Conservation (phyloP, 2,329 filamentous ascomycete species). For the Westerdykella ornata region DNA sequence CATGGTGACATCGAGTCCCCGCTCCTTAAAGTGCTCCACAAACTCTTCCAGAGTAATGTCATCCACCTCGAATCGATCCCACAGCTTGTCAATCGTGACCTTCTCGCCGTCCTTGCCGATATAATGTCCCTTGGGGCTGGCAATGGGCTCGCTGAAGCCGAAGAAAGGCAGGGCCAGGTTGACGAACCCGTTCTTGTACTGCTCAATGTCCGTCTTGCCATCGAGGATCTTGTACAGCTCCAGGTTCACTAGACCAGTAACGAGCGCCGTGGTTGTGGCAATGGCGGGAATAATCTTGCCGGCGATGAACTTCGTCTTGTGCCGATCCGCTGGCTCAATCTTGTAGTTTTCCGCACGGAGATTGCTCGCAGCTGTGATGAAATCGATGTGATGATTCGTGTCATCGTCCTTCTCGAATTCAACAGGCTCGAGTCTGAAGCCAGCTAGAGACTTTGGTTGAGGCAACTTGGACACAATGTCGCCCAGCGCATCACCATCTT, state of each 20-base stretch:
- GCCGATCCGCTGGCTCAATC: conserved; percentile 82
- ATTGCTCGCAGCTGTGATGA: conserved; percentile 96
- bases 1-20: conserved; percentile 81
- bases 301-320: conserved; percentile 99
- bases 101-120: conserved; percentile 64
- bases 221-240: conserved; percentile 97
- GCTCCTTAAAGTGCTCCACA: conserved; percentile 69
- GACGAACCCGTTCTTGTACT: conserved; percentile 99
- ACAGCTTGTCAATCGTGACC: conserved; percentile 87
- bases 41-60: conserved; percentile 82
- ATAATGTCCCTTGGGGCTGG: conserved; percentile 88
- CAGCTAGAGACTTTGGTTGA: conserved; percentile 69
- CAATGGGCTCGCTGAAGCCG: conserved; percentile 94
- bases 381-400: conserved; percentile 96
- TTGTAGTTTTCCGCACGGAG: conserved; percentile 97
- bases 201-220: conserved; percentile 91
- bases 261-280: conserved; percentile 90
- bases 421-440: conserved; percentile 83
- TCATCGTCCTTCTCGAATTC: conserved; percentile 99
- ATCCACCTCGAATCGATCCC: conserved; percentile 90
- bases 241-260: conserved; percentile 85
- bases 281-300: conserved; percentile 99
- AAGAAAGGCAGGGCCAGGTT: conserved; percentile 97
- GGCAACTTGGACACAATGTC: conserved; percentile 68
- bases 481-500: conserved; percentile 66